These are phyloP conservation scores for Staphylotrichum longicolle DNA, from an alignment of 495 filamentous ascomycete genomes.

Conservation along the genomic window DNA sequence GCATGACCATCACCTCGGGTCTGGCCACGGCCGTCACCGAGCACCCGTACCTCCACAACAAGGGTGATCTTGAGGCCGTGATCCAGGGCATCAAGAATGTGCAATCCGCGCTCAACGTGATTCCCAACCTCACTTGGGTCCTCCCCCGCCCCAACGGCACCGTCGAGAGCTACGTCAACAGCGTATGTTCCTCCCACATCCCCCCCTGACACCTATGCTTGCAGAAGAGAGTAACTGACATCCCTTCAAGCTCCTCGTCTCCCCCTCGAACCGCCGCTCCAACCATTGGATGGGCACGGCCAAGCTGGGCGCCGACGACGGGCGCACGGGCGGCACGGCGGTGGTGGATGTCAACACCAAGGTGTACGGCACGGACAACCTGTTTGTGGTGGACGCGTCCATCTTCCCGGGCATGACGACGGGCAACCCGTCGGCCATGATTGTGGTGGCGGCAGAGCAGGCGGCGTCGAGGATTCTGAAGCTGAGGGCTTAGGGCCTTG, in stretches of 20 bases:
- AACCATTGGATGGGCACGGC: constrained; percentile 67
- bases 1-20: constrained; percentile 54
- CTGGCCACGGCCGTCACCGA: constrained; percentile 54
- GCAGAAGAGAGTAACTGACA: background rate
- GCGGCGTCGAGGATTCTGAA: constrained; percentile 44
- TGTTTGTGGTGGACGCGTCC: constrained; percentile 63
- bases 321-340: constrained; percentile 57
- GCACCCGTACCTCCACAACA: constrained; percentile 52
- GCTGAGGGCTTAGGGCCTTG: constrained; percentile 11
- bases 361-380: constrained; percentile 71
- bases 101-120: constrained; percentile 50
- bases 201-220: background rate
- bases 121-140: constrained; percentile 55
- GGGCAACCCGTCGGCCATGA: constrained; percentile 60
- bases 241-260: constrained; percentile 40
- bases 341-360: constrained; percentile 70
- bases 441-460: constrained; percentile 57
- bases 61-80: constrained; percentile 50
- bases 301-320: constrained; percentile 68
- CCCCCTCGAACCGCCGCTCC: constrained; percentile 57
- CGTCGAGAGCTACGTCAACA: constrained; percentile 54
- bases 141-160: constrained; percentile 54
- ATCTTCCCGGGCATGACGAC: constrained; percentile 63
- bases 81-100: constrained; percentile 60
- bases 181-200: constrained; percentile 17